Evolutionary conservation across 176 grass and related monocot species (phyloP), one percentile per base, ranked within the genome.

Genomic region (Avena atlantica): DNA sequence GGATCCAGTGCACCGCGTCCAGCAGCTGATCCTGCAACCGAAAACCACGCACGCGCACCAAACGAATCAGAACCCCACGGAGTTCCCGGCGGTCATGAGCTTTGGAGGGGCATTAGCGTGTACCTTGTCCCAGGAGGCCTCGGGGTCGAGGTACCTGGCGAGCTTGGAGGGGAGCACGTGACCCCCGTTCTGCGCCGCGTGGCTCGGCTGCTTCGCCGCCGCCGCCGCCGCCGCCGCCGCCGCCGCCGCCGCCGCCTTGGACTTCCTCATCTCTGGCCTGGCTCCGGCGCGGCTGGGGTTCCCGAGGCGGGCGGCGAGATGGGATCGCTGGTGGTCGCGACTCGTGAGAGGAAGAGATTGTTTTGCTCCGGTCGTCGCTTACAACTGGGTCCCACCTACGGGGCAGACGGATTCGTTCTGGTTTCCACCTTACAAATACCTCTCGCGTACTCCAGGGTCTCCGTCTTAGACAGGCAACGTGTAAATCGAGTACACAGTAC

Each of bases 1-100:
- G 92, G 90, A 96, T 99, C 97, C 97, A 99, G 86, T 99, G 94
- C 79, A 99, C 78, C 51, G 85, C 92, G 77, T 99, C 94, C 20
- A 91, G 86, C 89, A 99, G 84, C 77, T 99, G 90, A 88, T 99
- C 94, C 97, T 99, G 60, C 36, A 73, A 64, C 75, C 44, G 23
- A 52, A 0, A 67, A 25, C 14, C 14, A 76, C 45, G 71, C 36
- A 80, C 2, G 0, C n/a, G 37, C n/a, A 12, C 0, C 56, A 9
- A 13, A 13, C 77, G 12, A 24, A 52, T 49, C 25, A 89, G 83
- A 52, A 21, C 4, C 11, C 19, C 9, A 10, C 9, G 13, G 45
- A 81, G 14, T 10, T 13, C 27, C 15, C 2, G 45, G 5, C 13
- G 40, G 23, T 36, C 0, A 42, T 7, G 40, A 42, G 5, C 40